These are phyloP conservation scores for Stachybotrys chartarum DNA, from an alignment of 2,329 filamentous ascomycete genomes.

Conservation along the genomic window DNA sequence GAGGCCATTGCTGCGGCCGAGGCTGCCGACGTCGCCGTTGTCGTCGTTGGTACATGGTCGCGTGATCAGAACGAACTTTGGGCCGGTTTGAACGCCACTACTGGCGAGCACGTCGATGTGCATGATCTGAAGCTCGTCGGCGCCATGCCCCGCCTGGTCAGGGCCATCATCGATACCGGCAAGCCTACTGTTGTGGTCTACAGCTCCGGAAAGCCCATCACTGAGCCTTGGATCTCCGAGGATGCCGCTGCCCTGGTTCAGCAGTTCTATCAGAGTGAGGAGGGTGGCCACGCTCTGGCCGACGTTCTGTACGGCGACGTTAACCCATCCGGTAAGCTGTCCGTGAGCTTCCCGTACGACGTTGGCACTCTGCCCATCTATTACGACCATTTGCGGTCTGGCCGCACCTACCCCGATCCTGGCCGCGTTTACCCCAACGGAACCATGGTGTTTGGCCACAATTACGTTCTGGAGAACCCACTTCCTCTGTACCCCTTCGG, in stretches of 20 bases:
- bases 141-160: conserved; percentile 59
- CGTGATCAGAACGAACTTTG: conserved; percentile 67
- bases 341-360: conserved; percentile 59
- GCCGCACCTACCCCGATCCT: conserved; percentile 43
- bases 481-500: conserved; percentile 58
- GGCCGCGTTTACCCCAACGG: conserved; percentile 50
- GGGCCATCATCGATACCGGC: conserved; percentile 59
- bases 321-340: conserved; percentile 59
- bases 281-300: conserved; percentile 60
- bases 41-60: conserved; percentile 70
- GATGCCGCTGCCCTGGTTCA: conserved; percentile 60
- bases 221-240: conserved; percentile 64
- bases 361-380: conserved; percentile 62
- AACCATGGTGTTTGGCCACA: conserved; percentile 55
- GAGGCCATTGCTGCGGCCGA: conserved; percentile 60
- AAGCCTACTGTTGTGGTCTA: conserved; percentile 63
- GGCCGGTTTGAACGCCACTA: conserved; percentile 64
- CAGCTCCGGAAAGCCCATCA: conserved; percentile 64
- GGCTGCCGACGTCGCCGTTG: conserved; percentile 63
- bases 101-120: conserved; percentile 66
- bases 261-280: conserved; percentile 67
- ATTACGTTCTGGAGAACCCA: conserved; percentile 56
- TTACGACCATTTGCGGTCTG: conserved; percentile 67
- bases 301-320: conserved; percentile 58
- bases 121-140: conserved; percentile 59